Evolutionary conservation across 768 basidiomycete genomes (phyloP), one percentile per base, ranked within the genome.

Genomic region (Lanmaoa pseudosensibilis): DNA sequence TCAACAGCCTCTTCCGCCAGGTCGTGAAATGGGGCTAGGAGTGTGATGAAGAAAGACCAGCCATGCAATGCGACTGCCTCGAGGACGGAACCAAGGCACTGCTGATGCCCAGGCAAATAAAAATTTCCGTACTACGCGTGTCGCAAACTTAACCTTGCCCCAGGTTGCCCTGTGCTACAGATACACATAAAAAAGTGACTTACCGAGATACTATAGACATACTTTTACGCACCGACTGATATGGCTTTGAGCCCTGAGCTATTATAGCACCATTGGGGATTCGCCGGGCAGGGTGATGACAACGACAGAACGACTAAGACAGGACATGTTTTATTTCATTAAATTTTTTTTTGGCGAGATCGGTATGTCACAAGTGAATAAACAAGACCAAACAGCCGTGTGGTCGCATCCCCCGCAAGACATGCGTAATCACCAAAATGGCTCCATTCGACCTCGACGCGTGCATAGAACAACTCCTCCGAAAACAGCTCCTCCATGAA

Each of bases 401-500:
- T 37, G 32, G 23, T 55, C 56, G 52, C 56, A 50, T 47, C 34
- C 39, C 50, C 55, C 47, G 30, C 34, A 53, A 37, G n/a, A 33
- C 18, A 13, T 25, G 46, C 45, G 45, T 54, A 37, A 66, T 49
- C 50, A 38, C 51, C 50, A 46, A 55, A 46, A 71, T 71, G 70
- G 68, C 70, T 19, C 81, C 91, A 69, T 96, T 98, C 80, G 92
- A 98, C 80, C 87, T 98, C 70, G 94, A 98, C 80, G 92, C 92
- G 58, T 98, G 94, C 74, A 98, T 98, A 68, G 78, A 89, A 66
- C 91, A 94, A 67, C 79, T 96, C 53, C 83, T 93, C 34, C 82
- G 87, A 50, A 97, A 97, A 77, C 94, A 97, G 62, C 85, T 99
- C 15, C 79, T 99, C 5, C 95, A 95, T 65, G 96, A 98, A 75